These are phyloP conservation scores for Venturiaceae sp. DNA, from an alignment of 2,329 filamentous ascomycete genomes.

Conservation along the genomic window DNA sequence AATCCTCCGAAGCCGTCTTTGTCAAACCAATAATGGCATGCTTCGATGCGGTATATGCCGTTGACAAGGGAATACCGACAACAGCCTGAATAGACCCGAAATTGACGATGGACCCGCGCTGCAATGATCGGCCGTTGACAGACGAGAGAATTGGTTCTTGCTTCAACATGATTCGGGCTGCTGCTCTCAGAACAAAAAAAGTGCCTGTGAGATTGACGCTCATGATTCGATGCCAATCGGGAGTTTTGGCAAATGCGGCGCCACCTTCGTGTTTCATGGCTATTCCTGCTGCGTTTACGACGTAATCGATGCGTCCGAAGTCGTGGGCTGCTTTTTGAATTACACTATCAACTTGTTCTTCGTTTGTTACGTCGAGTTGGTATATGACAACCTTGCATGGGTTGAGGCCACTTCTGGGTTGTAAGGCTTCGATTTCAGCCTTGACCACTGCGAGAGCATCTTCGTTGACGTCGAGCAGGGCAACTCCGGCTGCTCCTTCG, in stretches of 20 bases:
- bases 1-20: constrained; percentile 38
- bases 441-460: constrained; percentile 12
- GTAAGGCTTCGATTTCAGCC: constrained; percentile 10
- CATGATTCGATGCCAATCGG: constrained; percentile 30
- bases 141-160: constrained; percentile 29
- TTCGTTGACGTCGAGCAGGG: constrained; percentile 14
- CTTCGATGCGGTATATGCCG: constrained; percentile 3
- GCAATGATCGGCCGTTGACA: constrained; percentile 23
- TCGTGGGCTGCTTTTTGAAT: constrained; percentile 17
- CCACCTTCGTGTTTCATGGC: constrained; percentile 28
- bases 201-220: constrained; percentile 34
- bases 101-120: constrained; percentile 26
- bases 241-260: constrained; percentile 24
- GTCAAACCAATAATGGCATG: constrained; percentile 30
- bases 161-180: constrained; percentile 33
- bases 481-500: constrained; percentile 15
- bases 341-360: constrained; percentile 17
- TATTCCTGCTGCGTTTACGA: constrained; percentile 32
- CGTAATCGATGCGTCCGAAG: constrained; percentile 31
- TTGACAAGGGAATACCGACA: constrained; percentile 29
- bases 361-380: constrained; percentile 21
- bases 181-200: constrained; percentile 31
- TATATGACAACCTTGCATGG: not conserved
- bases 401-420: not conserved
- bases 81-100: constrained; percentile 29